Evolutionary conservation across 1,139 yeast species (phyloP).

Genomic region (Pneumocystis murina): DNA sequence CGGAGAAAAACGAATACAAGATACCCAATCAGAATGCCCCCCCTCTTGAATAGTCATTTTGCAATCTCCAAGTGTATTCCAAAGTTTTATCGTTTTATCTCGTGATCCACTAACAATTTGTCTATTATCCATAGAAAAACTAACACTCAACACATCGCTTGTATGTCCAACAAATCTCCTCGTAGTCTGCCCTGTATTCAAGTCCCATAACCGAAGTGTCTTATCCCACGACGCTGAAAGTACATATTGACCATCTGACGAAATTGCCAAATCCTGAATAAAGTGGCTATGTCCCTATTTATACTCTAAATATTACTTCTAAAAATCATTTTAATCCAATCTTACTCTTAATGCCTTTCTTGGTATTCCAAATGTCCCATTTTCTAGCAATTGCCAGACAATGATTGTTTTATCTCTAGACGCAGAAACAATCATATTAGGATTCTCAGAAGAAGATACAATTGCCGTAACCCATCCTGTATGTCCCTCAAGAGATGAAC

Average conservation of each 20-base stretch:
- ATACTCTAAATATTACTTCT: neutral
- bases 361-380: constrained; percentile 96
- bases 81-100: constrained; percentile 97
- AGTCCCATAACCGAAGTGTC: constrained; percentile 98
- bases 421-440: constrained; percentile 94
- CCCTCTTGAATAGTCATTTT: constrained; percentile 64
- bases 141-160: constrained; percentile 92
- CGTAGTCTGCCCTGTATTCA: constrained; percentile 86
- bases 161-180: constrained; percentile 97
- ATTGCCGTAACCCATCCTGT: constrained; percentile 90
- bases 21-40: constrained; percentile 99
- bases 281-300: constrained; percentile 87
- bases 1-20: constrained; percentile 92
- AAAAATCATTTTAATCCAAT: neutral
- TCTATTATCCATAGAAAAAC: constrained; percentile 93
- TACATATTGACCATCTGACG: constrained; percentile 97
- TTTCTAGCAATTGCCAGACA: constrained; percentile 82
- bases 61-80: constrained; percentile 99
- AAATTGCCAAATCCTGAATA: constrained; percentile 93
- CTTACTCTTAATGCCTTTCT: constrained; percentile 66
- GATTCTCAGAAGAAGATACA: constrained; percentile 97
- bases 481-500: constrained; percentile 94
- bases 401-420: constrained; percentile 98
- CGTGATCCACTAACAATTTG: constrained; percentile 98
- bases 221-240: constrained; percentile 99